A percentile compares a stretch with the other conserved stretches of the same genome.
Evolutionary conservation across 345 rosid species (phyloP).

Genomic region (Syzygium jambos): DNA sequence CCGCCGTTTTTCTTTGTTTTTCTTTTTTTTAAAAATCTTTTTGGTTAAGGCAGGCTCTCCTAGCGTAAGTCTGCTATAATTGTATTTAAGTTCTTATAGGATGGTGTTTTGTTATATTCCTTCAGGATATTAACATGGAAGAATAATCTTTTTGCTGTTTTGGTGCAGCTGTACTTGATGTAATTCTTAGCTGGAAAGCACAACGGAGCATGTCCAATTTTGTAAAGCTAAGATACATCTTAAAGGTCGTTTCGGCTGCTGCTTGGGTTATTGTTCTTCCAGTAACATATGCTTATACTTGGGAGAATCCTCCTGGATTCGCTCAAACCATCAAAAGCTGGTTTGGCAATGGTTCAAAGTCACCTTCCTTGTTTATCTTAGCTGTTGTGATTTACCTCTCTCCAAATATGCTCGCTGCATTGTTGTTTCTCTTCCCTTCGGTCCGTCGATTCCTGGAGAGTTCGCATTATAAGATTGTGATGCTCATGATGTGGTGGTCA

Average conservation of each 20-base stretch:
- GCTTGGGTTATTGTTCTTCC: slow-evolving; percentile 92
- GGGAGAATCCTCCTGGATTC: slow-evolving; percentile 86
- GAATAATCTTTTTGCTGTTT: slow-evolving; percentile 2
- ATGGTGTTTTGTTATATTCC: background rate
- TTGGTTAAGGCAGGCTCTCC: background rate
- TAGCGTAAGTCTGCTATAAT: background rate
- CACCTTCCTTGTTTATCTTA: slow-evolving; percentile 73
- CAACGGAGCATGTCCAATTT: slow-evolving; percentile 78
- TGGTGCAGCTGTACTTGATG: slow-evolving; percentile 86
- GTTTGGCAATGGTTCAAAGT: slow-evolving; percentile 72
- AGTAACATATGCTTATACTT: slow-evolving; percentile 87
- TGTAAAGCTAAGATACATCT: slow-evolving; percentile 89
- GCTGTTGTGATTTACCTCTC: slow-evolving; percentile 81
- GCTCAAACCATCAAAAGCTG: slow-evolving; percentile 88
- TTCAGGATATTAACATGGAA: background rate
- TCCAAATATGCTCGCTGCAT: slow-evolving; percentile 84
- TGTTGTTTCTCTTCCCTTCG: slow-evolving; percentile 86
- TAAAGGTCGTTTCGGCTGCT: slow-evolving; percentile 90
- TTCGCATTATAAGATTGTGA: slow-evolving; percentile 74
- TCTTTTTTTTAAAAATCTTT: background rate
- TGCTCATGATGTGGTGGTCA: slow-evolving; percentile 99
- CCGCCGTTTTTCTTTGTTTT: background rate
- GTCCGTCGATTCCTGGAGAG: slow-evolving; percentile 94
- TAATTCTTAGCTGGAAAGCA: slow-evolving; percentile 90
- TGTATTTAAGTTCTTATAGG: background rate